Conservation (phyloP, 2,329 filamentous ascomycete species). For the Phialocephala subalpina region DNA sequence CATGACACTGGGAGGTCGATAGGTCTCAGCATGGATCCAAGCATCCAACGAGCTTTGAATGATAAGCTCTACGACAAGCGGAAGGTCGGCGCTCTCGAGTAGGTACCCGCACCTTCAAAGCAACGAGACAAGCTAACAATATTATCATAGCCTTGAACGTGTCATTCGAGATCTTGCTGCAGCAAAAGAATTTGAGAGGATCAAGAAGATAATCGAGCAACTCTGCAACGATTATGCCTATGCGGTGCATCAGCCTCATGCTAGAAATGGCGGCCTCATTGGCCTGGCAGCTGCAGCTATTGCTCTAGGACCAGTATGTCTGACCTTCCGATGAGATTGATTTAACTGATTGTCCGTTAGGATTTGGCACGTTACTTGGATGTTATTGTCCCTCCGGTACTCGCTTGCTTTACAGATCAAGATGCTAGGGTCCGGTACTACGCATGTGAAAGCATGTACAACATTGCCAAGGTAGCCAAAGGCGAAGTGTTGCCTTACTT, state of each 20-base stretch:
- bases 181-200: conserved; percentile 78
- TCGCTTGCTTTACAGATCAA: conserved; percentile 97
- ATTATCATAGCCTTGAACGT: conserved; percentile 76
- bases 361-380: conserved; percentile 92
- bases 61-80: conserved; percentile 99
- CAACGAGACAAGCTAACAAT: conserved; percentile 21
- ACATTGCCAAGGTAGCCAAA: conserved; percentile 98
- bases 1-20: conserved; percentile 26
- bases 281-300: conserved; percentile 95
- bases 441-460: conserved; percentile 99
- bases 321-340: conserved; percentile 6
- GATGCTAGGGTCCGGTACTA: conserved; percentile 98
- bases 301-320: conserved; percentile 85
- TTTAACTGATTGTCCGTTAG: conserved; percentile 52
- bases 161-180: conserved; percentile 86
- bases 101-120: conserved; percentile 49
- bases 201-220: conserved; percentile 91
- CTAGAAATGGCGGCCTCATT: conserved; percentile 94
- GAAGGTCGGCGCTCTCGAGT: conserved; percentile 97
- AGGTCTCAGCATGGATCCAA: conserved; percentile 74
- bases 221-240: conserved; percentile 98
- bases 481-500: conserved; percentile 97
- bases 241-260: conserved; percentile 95
- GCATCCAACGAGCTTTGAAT: conserved; percentile 89
- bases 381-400: conserved; percentile 93